These are phyloP conservation scores for Neurospora cerealis DNA, from an alignment of 495 filamentous ascomycete genomes.

Conservation along the genomic window DNA sequence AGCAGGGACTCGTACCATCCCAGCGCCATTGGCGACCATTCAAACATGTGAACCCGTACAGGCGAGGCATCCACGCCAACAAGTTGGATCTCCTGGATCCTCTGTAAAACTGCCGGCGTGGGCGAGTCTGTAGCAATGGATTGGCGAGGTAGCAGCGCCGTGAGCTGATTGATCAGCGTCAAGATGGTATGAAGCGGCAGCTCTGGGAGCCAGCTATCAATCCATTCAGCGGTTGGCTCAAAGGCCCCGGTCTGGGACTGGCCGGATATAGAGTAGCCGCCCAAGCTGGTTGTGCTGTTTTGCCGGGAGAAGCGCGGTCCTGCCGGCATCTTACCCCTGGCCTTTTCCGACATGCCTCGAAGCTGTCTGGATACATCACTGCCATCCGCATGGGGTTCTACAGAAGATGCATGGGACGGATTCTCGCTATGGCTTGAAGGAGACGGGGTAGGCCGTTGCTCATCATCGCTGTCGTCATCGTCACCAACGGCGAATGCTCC, in stretches of 20 bases:
- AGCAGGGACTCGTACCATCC: conserved; percentile 95
- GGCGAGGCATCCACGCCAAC: conserved; percentile 64
- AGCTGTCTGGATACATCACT: conserved; percentile 79
- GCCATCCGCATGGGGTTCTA: conserved; percentile 51
- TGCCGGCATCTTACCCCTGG: conserved; percentile 92
- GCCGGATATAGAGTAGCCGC: conserved; percentile 49
- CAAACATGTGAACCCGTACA: conserved; percentile 76
- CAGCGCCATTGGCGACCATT: conserved; percentile 85
- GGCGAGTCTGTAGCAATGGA: conserved; percentile 24
- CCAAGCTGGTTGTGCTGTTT: conserved; percentile 79
- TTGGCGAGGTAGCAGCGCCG: conserved; percentile 36
- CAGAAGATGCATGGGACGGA: conserved; percentile 62
- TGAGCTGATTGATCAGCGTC: conserved; percentile 59
- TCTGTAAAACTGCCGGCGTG: conserved; percentile 24
- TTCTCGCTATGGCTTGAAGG: conserved; percentile 62
- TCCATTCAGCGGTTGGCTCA: conserved; percentile 69
- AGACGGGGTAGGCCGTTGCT: conserved; percentile 56
- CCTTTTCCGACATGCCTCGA: conserved; percentile 97
- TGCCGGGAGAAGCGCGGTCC: conserved; percentile 81
- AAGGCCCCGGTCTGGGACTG: conserved; percentile 49
- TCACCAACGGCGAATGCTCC: conserved; percentile 84
- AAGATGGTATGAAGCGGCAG: conserved; percentile 86
- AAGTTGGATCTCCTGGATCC: conserved; percentile 33
- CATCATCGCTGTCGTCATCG: conserved; percentile 66
- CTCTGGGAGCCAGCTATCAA: conserved; percentile 89